Evolutionary conservation across 768 basidiomycete species (phyloP).

Genomic region (Lactarius evosmus): DNA sequence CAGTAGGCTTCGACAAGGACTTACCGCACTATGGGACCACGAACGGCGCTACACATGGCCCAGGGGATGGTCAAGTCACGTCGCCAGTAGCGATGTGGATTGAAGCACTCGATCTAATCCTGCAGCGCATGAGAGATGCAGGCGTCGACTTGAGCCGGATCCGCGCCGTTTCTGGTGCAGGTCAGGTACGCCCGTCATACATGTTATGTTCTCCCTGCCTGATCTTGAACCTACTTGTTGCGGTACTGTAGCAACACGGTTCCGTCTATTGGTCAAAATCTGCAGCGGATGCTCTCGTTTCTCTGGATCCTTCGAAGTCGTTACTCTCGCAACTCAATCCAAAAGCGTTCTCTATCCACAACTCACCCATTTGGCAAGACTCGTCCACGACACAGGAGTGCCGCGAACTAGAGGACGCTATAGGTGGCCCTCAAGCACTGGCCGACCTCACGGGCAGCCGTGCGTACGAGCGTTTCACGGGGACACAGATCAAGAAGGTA

Average conservation of each 20-base stretch:
- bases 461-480: constrained; percentile 87
- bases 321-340: constrained; percentile 60
- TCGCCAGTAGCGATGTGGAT: constrained; percentile 83
- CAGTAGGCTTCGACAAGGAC: constrained; percentile 80
- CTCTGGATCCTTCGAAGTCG: constrained; percentile 48
- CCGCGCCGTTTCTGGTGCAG: constrained; percentile 69
- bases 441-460: constrained; percentile 77
- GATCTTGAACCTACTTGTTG: constrained; percentile 4
- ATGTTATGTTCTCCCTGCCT: background rate
- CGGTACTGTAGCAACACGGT: constrained; percentile 66
- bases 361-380: constrained; percentile 89
- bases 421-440: constrained; percentile 69
- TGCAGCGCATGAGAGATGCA: constrained; percentile 56
- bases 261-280: constrained; percentile 76
- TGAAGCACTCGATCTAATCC: constrained; percentile 78
- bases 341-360: constrained; percentile 61
- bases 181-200: constrained; percentile 51
- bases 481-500: constrained; percentile 77
- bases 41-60: constrained; percentile 63
- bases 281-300: constrained; percentile 50
- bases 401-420: constrained; percentile 55
- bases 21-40: constrained; percentile 63
- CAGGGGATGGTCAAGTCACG: constrained; percentile 68
- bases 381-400: constrained; percentile 81
- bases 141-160: constrained; percentile 58